phyloP scores from a whole-genome alignment of 441 rosid genomes.

The Jatropha podagrica region DNA sequence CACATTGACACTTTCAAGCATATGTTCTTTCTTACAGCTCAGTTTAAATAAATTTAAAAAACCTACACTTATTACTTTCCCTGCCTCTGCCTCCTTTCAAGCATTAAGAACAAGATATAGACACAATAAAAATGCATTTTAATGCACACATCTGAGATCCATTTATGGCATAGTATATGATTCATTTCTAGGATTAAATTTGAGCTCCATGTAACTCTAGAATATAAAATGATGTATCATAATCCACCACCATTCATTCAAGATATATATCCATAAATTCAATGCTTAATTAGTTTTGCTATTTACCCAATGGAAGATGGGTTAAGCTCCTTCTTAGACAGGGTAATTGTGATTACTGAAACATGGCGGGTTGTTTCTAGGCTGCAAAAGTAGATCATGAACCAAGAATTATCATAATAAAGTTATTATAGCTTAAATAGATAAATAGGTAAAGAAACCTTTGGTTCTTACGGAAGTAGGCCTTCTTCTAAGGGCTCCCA shows the following conservation, averaged over 20 bases:
- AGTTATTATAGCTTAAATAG: neutral
- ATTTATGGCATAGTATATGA: too few relatives aligned
- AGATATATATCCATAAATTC: neutral
- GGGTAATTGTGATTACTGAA: constrained; percentile 57
- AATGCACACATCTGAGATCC: too few relatives aligned
- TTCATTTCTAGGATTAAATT: neutral
- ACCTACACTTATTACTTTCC: neutral
- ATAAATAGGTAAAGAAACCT: neutral
- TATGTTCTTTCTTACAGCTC: neutral
- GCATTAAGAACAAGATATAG: neutral
- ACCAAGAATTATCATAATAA: constrained; percentile 7
- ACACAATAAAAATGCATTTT: neutral
- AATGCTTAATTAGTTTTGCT: neutral
- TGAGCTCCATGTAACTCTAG: neutral
- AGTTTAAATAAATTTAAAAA: neutral
- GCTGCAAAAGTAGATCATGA: constrained; percentile 34
- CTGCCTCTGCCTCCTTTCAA: neutral
- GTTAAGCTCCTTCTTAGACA: constrained; percentile 61
- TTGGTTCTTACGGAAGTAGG: constrained; percentile 63
- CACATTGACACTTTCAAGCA: neutral
- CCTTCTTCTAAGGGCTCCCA: constrained; percentile 89
- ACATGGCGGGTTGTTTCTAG: constrained; percentile 76
- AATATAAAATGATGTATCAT: neutral
- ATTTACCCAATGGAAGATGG: constrained; percentile 64
- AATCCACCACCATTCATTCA: neutral